Evolutionary conservation across 2,329 filamentous ascomycete species (phyloP).

Genomic region (Colletotrichum sp.): DNA sequence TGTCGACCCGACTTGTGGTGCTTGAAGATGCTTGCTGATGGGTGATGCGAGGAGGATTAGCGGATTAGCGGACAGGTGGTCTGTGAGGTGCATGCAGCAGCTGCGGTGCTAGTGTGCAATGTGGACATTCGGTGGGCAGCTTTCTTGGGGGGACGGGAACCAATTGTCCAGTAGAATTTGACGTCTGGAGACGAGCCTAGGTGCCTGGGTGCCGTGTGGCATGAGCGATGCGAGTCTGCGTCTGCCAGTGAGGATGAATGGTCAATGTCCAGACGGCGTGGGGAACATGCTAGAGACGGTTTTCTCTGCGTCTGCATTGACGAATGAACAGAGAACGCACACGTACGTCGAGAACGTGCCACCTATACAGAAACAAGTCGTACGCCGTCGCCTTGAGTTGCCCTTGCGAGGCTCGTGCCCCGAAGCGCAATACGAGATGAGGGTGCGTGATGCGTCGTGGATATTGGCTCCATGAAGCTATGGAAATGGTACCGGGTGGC

Average conservation of each 20-base stretch:
- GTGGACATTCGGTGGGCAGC: slow-evolving; percentile 11
- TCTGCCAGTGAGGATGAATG: neutral
- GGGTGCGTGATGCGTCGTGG: neutral
- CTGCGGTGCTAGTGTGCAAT: slow-evolving; percentile 3
- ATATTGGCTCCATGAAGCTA: neutral
- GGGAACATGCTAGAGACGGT: neutral
- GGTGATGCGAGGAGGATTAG: neutral
- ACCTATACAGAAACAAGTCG: neutral
- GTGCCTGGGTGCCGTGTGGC: neutral
- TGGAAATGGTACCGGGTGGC: neutral
- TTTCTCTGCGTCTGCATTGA: neutral
- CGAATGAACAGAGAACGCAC: neutral
- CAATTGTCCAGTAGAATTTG: slow-evolving; percentile 13
- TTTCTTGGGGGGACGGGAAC: neutral
- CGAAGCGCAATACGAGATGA: neutral
- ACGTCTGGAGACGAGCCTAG: neutral
- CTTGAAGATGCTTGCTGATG: neutral
- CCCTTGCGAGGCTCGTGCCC: neutral
- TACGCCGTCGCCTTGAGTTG: neutral
- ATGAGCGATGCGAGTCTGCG: slow-evolving; percentile 1
- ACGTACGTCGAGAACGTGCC: neutral
- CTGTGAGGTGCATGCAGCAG: slow-evolving; percentile 19
- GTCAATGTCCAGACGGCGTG: neutral
- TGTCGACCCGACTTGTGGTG: neutral
- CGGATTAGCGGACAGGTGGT: slow-evolving; percentile 10